Evolutionary conservation across 352 stramenopile genomes (phyloP).

Genomic region (Phytophthora niederhauseri): DNA sequence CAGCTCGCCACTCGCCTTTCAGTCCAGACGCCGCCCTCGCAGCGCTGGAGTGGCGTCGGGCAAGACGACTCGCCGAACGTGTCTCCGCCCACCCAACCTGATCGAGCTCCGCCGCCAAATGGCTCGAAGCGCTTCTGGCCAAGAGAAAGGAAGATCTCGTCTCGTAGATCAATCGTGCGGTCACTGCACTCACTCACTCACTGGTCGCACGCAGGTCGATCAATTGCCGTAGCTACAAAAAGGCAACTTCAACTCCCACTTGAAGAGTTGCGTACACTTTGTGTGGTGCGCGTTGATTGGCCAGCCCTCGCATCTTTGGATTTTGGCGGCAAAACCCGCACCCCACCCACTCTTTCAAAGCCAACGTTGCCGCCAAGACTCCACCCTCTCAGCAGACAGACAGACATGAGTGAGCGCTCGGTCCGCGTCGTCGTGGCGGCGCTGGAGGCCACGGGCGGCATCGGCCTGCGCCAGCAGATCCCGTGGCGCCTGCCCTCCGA

Average conservation of each 20-base stretch:
- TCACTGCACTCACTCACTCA: too few species aligned
- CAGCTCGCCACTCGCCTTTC: background rate
- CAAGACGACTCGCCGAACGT: background rate
- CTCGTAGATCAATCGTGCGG: background rate
- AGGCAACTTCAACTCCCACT: background rate
- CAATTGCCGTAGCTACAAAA: background rate
- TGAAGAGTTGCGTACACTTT: background rate
- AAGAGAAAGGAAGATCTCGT: background rate
- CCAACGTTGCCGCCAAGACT: background rate
- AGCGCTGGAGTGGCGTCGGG: background rate
- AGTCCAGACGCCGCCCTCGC: background rate
- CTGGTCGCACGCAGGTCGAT: background rate
- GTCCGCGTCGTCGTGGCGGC: slow-evolving; percentile 90
- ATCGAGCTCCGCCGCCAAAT: background rate
- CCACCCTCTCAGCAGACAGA: too few species aligned
- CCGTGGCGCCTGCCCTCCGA: slow-evolving; percentile 96
- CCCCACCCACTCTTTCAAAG: background rate
- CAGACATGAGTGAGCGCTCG: slow-evolving; percentile 34
- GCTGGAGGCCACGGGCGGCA: slow-evolving; percentile 85
- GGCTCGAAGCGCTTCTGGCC: background rate
- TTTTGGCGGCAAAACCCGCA: slow-evolving; percentile 8
- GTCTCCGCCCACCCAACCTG: background rate
- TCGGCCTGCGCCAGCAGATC: slow-evolving; percentile 86
- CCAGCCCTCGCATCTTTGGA: background rate
- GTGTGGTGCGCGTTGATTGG: background rate